Evolutionary conservation across 2,329 filamentous ascomycete species (phyloP).

Genomic region (Ophiostoma triangulosporum): DNA sequence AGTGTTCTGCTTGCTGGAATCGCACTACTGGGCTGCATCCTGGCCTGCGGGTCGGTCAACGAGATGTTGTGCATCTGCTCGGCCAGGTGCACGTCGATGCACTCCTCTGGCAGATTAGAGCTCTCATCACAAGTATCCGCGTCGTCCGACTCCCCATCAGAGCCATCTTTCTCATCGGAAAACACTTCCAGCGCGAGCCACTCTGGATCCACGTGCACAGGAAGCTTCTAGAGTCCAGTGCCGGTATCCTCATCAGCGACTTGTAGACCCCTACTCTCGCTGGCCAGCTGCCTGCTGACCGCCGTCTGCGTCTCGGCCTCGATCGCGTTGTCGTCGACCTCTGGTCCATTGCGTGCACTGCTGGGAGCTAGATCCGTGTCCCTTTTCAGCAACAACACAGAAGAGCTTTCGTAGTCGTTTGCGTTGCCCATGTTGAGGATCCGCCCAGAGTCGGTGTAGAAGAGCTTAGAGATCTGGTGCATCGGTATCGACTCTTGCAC

Average conservation of each 20-base stretch:
- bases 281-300: slow-evolving; percentile 32
- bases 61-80: slow-evolving; percentile 29
- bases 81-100: slow-evolving; percentile 18
- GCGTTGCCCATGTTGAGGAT: slow-evolving; percentile 62
- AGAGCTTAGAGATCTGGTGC: slow-evolving; percentile 66
- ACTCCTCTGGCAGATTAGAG: slow-evolving; percentile 9
- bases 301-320: slow-evolving; percentile 28
- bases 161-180: slow-evolving; percentile 37
- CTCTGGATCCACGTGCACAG: slow-evolving; percentile 67
- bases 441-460: slow-evolving; percentile 82
- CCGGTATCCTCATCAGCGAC: not conserved
- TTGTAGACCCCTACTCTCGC: slow-evolving; percentile 19
- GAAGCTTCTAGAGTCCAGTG: slow-evolving; percentile 41
- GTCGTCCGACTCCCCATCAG: slow-evolving; percentile 29
- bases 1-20: not conserved
- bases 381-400: slow-evolving; percentile 61
- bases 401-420: slow-evolving; percentile 53
- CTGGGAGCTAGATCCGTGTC: slow-evolving; percentile 32
- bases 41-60: slow-evolving; percentile 11
- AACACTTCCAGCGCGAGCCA: slow-evolving; percentile 89
- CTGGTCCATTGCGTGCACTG: too few species aligned
- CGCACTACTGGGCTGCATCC: not conserved
- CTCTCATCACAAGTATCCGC: slow-evolving; percentile 17
- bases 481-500: slow-evolving; percentile 41
- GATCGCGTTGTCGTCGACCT: too few species aligned